Percentiles rank a stretch among this genome's conserved stretches.
phyloP scores from a whole-genome alignment of 2,329 filamentous ascomycete genomes.

The Triangularia setosa region DNA sequence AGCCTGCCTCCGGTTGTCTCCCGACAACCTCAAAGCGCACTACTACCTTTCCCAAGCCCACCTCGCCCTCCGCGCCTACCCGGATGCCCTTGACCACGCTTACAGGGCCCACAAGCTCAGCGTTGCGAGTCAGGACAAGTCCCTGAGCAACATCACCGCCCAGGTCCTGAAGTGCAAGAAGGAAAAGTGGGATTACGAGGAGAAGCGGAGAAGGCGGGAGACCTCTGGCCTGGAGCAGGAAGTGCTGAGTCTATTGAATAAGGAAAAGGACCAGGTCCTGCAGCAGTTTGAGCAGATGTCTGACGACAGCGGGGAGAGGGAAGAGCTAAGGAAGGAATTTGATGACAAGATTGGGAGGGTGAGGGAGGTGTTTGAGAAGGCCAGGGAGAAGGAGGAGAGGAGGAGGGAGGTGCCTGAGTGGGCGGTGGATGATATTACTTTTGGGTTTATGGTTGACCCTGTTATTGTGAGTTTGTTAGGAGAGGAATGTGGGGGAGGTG shows the following conservation, averaged over 20 bases:
- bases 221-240: conserved; percentile 57
- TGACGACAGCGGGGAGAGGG: conserved; percentile 38
- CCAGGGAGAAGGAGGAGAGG: conserved; percentile 42
- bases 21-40: conserved; percentile 71
- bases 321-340: conserved; percentile 46
- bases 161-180: conserved; percentile 80
- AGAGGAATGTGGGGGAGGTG: neutral
- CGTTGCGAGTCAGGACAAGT: conserved; percentile 58
- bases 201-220: conserved; percentile 56
- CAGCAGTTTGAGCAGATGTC: conserved; percentile 39
- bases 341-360: conserved; percentile 43
- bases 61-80: conserved; percentile 65
- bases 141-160: conserved; percentile 65
- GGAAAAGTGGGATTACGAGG: conserved; percentile 74
- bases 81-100: conserved; percentile 68
- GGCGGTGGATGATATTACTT: conserved; percentile 71
- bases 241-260: conserved; percentile 49
- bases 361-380: conserved; percentile 48
- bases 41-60: conserved; percentile 83
- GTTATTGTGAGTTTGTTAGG: conserved; percentile 43
- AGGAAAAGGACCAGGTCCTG: conserved; percentile 43
- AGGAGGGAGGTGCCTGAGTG: conserved; percentile 67
- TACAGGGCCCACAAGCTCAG: conserved; percentile 70
- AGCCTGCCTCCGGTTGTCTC: conserved; percentile 65
- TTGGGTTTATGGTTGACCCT: conserved; percentile 70